Conservation (phyloP, 768 basidiomycete genomes). For the Leccinellum rugosiceps region DNA sequence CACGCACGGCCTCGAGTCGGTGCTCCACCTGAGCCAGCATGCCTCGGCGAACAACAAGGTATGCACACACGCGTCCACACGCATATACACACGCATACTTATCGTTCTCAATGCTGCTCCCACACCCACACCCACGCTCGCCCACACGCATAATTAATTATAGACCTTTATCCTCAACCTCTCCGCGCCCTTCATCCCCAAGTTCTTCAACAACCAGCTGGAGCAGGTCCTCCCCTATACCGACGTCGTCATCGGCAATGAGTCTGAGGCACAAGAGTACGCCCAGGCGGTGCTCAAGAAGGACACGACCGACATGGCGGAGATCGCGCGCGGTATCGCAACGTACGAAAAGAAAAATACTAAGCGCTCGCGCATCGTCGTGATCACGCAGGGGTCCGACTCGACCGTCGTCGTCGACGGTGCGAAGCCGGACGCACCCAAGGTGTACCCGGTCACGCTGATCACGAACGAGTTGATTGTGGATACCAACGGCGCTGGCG, state of each 20-base stretch:
- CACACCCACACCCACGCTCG: not conserved
- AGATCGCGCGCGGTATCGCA: constrained; percentile 78
- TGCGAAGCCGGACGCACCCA: constrained; percentile 46
- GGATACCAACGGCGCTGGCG: constrained; percentile 98
- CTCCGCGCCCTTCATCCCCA: constrained; percentile 94
- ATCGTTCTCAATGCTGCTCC: not conserved
- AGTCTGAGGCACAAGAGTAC: constrained; percentile 89
- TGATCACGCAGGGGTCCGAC: constrained; percentile 88
- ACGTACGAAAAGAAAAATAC: constrained; percentile 65
- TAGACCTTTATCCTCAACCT: constrained; percentile 93
- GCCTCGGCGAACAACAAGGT: constrained; percentile 78
- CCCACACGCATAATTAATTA: not conserved
- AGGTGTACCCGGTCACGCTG: constrained; percentile 55
- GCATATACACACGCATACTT: not conserved
- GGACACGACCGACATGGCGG: constrained; percentile 59
- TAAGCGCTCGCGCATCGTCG: constrained; percentile 71
- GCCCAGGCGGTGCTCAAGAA: constrained; percentile 69
- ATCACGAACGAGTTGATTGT: constrained; percentile 68
- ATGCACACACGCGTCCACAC: not conserved
- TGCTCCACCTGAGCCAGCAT: constrained; percentile 71
- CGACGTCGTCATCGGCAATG: constrained; percentile 95
- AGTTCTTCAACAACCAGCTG: constrained; percentile 86
- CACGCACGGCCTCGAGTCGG: constrained; percentile 80
- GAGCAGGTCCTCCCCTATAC: constrained; percentile 77
- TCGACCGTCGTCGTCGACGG: constrained; percentile 75